Conservation (phyloP, 192 early-diverging fungal genomes). For the Tieghemiomyces parasiticus region DNA sequence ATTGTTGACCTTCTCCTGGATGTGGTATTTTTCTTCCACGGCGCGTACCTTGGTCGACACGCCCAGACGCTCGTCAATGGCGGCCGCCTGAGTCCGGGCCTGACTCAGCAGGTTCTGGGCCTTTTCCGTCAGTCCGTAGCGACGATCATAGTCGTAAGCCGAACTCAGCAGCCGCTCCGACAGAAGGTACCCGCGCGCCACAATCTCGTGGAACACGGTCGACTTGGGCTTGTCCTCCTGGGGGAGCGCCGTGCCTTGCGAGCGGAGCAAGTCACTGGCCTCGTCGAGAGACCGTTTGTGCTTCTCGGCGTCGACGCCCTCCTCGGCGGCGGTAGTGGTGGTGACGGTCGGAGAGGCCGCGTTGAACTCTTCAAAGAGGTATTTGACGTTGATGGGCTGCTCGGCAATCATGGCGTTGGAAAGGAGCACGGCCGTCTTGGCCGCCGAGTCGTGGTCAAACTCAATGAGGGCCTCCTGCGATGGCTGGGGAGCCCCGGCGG, state of each 20-base stretch:
- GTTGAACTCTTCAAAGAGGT: constrained; percentile 4
- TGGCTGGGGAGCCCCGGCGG: too few relatives aligned
- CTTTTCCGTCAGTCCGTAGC: constrained; percentile 8
- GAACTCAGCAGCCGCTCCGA: background rate
- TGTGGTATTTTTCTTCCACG: constrained; percentile 9
- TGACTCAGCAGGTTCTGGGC: background rate
- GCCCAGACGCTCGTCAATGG: constrained; percentile 5
- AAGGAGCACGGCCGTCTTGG: constrained; percentile 11
- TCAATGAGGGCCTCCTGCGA: constrained; percentile 11
- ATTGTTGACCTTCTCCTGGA: constrained; percentile 6
- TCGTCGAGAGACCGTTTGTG: background rate
- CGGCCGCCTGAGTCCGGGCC: background rate
- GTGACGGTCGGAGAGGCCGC: background rate
- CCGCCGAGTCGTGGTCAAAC: constrained; percentile 12
- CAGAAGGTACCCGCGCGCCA: constrained; percentile 10
- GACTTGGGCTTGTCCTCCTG: constrained; percentile 8
- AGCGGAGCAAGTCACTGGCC: background rate
- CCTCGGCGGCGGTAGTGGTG: background rate
- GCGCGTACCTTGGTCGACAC: background rate
- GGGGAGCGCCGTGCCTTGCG: background rate
- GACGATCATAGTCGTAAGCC: background rate
- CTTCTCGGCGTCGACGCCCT: too few relatives aligned
- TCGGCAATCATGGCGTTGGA: constrained; percentile 13
- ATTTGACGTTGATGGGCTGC: constrained; percentile 11
- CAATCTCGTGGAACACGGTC: constrained; percentile 8